These are phyloP conservation scores for Karstenula rhodostoma DNA, from an alignment of 2,329 filamentous ascomycete genomes.

Conservation along the genomic window DNA sequence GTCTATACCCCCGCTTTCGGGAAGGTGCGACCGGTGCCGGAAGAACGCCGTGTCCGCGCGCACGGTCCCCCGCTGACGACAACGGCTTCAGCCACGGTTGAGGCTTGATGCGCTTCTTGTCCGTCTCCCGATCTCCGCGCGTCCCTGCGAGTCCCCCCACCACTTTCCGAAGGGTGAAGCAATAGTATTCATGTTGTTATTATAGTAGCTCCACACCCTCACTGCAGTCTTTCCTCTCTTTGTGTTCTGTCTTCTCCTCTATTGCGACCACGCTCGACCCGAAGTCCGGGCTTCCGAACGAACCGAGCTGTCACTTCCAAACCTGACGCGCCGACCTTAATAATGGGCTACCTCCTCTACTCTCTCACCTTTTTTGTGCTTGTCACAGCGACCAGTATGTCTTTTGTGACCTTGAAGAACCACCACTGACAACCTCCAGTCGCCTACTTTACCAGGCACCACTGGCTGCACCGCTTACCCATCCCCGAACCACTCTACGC, in stretches of 20 bases:
- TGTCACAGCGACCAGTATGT: slow-evolving; percentile 72
- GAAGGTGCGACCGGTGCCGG: slow-evolving; percentile 33
- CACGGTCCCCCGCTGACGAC: slow-evolving; percentile 17
- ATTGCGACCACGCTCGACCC: slow-evolving; percentile 16
- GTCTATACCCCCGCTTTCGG: slow-evolving; percentile 36
- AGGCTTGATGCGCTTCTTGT: background rate
- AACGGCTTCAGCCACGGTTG: slow-evolving; percentile 7
- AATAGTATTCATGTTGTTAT: background rate
- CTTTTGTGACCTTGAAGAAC: slow-evolving; percentile 14
- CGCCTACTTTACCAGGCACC: slow-evolving; percentile 80
- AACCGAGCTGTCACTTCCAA: slow-evolving; percentile 20
- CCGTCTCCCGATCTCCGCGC: background rate
- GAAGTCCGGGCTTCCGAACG: slow-evolving; percentile 25
- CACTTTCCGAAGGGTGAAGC: background rate
- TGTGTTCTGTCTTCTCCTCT: background rate
- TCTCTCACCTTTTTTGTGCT: slow-evolving; percentile 76
- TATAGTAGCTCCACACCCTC: background rate
- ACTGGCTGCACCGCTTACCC: slow-evolving; percentile 77
- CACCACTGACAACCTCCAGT: slow-evolving; percentile 52
- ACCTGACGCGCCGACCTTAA: slow-evolving; percentile 26
- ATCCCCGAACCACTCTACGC: slow-evolving; percentile 74
- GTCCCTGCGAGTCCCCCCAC: background rate
- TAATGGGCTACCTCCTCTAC: slow-evolving; percentile 84
- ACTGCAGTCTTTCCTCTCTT: background rate
- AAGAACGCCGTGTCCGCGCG: slow-evolving; percentile 28